Evolutionary conservation across 1,284 basidiomycete species (phyloP), one percentile per base, ranked within the genome.

Genomic region (Cryptococcus sp.): DNA sequence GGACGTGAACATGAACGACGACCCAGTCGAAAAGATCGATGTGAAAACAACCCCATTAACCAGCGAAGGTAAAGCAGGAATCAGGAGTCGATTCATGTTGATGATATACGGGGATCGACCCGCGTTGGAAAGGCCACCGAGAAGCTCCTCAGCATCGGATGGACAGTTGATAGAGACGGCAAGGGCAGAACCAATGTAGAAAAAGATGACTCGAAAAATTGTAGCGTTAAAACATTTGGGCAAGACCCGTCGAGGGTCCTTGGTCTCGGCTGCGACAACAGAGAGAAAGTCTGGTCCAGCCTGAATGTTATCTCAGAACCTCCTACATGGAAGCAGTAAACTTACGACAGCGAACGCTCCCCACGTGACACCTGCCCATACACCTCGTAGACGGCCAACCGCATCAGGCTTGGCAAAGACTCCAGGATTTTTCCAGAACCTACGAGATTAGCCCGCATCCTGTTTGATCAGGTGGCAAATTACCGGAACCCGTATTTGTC

Each of bases 1-100:
- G n/a, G 57, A 49, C 48, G 60, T 59, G 54, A 61, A 70, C 10
- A 57, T 50, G 32, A 59, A 56, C 13, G 54, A 48, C 51, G 61
- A 61, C 19, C 54, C 73, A n/a, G 73, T 70, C 2, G 67, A 72
- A 48, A 74, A 69, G 23, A 72, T 68, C 24, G 71, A 72, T 39
- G 70, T 54, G 31, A 73, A 48, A 18, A 72, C 53, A n/a, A 62
- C 49, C 2, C 61, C 69, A 49, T 71, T 72, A 62, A 78, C 69
- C 36, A 74, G 49, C 13, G 62, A 62, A 2, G 69, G 70, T 3
- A 75, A 59, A 16, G 64, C 48, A n/a, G 66, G 65, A 41, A 75
- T 75, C 4, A 63, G 63, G 1, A 76, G 70, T 4, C 59, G 54
- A 48, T 71, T 59, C 62, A 77, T 69, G 56, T 49, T 53, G 45